phyloP scores from a whole-genome alignment of 1,284 basidiomycete species.

The Leccinum pachyderme region DNA sequence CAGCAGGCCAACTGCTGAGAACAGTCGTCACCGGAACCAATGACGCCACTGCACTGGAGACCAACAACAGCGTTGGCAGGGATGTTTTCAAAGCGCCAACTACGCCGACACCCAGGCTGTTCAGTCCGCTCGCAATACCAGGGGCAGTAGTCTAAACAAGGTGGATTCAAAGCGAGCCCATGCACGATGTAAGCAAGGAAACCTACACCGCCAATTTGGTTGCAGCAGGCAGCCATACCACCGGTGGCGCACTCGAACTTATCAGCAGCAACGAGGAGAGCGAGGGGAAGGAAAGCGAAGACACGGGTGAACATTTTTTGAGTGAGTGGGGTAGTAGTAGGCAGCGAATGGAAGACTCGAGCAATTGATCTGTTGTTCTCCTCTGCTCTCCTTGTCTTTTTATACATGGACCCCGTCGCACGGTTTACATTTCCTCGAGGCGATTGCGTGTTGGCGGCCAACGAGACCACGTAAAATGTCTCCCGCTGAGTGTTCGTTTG shows the following conservation, averaged over 20 bases:
- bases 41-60: too few relatives aligned
- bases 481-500: too few relatives aligned
- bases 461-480: background rate
- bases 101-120: background rate
- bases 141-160: too few relatives aligned
- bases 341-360: background rate
- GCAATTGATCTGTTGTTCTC: background rate
- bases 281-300: background rate
- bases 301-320: background rate
- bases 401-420: background rate
- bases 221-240: background rate
- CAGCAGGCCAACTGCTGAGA: too few relatives aligned
- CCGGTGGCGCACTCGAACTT: too few relatives aligned
- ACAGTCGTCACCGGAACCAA: background rate
- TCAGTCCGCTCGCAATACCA: background rate
- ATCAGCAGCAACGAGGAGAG: background rate
- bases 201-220: too few relatives aligned
- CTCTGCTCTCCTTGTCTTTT: background rate
- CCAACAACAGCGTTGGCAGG: background rate
- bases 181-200: too few relatives aligned
- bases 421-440: background rate
- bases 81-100: background rate
- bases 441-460: too few relatives aligned
- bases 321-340: background rate
- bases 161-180: too few relatives aligned